A percentile compares a stretch with the other conserved stretches of the same genome.
Conservation (phyloP, 2,329 filamentous ascomycete genomes). For the Fusarium subtropicale region DNA sequence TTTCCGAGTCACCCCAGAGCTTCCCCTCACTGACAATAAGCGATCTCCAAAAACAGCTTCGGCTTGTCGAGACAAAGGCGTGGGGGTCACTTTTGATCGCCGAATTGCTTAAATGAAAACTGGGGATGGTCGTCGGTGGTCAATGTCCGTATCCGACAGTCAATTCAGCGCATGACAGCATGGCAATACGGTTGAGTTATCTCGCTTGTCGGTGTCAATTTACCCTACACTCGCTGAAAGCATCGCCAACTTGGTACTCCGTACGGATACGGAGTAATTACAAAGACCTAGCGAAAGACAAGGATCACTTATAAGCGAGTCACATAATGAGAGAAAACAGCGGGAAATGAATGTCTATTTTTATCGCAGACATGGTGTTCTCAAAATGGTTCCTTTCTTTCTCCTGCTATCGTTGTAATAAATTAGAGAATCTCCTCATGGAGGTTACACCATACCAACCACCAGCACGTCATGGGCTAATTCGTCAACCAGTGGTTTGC, state of each 20-base stretch:
- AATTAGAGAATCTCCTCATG: too few relatives aligned
- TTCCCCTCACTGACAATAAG: slow-evolving; percentile 6
- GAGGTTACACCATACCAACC: too few relatives aligned
- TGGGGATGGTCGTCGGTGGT: background rate
- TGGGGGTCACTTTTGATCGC: background rate
- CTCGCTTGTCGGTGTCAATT: background rate
- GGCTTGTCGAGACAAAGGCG: background rate
- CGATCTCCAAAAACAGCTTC: background rate
- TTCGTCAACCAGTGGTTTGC: background rate
- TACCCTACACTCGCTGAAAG: background rate
- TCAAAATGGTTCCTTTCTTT: background rate
- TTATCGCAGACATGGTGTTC: too few relatives aligned
- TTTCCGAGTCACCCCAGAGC: slow-evolving; percentile 1
- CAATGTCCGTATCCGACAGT: background rate
- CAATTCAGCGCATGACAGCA: background rate
- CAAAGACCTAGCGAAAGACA: too few relatives aligned
- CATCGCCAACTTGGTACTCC: too few relatives aligned
- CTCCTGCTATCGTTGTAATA: too few relatives aligned
- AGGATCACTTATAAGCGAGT: background rate
- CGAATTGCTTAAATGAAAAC: background rate
- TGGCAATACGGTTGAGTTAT: background rate
- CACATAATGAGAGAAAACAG: background rate
- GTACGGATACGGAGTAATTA: too few relatives aligned
- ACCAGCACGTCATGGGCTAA: too few relatives aligned
- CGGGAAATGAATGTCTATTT: too few relatives aligned